Evolutionary conservation across 1,139 yeast genomes (phyloP).

Genomic region (Blastobotrys buckinghamii): DNA sequence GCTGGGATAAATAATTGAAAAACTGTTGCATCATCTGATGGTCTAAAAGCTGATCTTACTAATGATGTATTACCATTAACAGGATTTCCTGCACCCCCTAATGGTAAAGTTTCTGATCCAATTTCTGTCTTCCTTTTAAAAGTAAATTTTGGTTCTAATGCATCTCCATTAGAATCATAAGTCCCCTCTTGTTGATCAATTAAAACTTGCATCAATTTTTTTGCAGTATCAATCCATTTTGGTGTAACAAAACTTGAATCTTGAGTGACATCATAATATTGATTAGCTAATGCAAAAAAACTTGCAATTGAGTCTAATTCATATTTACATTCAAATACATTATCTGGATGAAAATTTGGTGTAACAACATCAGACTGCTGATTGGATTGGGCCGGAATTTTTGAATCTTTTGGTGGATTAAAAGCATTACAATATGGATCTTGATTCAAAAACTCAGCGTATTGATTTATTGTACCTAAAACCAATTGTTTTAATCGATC

Average conservation of each 20-base stretch:
- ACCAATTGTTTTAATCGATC: conserved; percentile 46
- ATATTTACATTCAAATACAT: conserved; percentile 84
- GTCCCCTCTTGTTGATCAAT: conserved; percentile 60
- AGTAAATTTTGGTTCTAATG: conserved; percentile 39
- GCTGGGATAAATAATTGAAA: conserved; percentile 82
- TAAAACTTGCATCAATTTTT: conserved; percentile 48
- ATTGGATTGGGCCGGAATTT: conserved; percentile 9
- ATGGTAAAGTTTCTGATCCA: conserved; percentile 76
- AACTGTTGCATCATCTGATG: conserved; percentile 84
- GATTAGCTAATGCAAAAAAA: conserved; percentile 67
- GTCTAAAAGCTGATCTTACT: conserved; percentile 81
- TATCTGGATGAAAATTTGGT: conserved; percentile 64
- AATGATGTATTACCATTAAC: conserved; percentile 61
- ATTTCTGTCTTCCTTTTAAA: conserved; percentile 69
- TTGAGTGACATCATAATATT: conserved; percentile 51
- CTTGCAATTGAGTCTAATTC: conserved; percentile 85
- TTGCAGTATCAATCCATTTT: conserved; percentile 57
- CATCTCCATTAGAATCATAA: conserved; percentile 47
- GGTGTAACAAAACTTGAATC: conserved; percentile 48
- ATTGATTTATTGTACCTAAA: conserved; percentile 76
- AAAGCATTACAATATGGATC: conserved; percentile 88
- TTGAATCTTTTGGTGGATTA: conserved; percentile 62
- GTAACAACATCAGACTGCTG: conserved; percentile 46
- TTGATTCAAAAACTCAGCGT: conserved; percentile 52
- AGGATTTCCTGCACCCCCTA: conserved; percentile 80